Conservation (phyloP, 257 asterid genomes). For the Osmanthus fragrans region DNA sequence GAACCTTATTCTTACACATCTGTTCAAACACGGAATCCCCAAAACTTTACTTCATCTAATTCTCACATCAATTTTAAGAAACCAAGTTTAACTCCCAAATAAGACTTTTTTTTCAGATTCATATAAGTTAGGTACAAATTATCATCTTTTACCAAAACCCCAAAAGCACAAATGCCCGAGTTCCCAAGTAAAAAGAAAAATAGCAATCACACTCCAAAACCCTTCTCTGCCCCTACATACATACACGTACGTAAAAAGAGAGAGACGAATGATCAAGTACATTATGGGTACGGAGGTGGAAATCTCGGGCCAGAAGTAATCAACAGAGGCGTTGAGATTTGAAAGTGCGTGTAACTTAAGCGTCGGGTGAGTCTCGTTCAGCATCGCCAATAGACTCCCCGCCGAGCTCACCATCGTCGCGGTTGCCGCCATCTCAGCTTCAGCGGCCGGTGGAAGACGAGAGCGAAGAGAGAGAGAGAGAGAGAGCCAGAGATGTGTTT, state of each 20-base stretch:
- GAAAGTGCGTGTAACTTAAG: too few relatives aligned
- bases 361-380: too few relatives aligned
- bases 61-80: neutral
- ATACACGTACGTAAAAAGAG: neutral
- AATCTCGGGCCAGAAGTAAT: too few relatives aligned
- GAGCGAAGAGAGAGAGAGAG: too few relatives aligned
- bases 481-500: too few relatives aligned
- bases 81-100: neutral
- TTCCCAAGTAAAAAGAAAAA: neutral
- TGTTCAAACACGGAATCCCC: neutral
- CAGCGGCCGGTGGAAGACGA: too few relatives aligned
- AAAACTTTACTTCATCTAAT: neutral
- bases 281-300: constrained; percentile 70
- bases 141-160: neutral
- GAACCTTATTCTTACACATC: too few relatives aligned
- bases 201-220: neutral
- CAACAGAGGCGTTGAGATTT: too few relatives aligned
- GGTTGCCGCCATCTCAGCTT: too few relatives aligned
- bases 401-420: too few relatives aligned
- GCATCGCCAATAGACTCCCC: too few relatives aligned
- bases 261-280: constrained; percentile 33
- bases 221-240: neutral
- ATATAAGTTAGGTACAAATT: neutral
- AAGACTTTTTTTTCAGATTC: neutral
- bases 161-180: constrained; percentile 3